phyloP scores from a whole-genome alignment of 2,329 filamentous ascomycete genomes.

The Westerdykella sp. region DNA sequence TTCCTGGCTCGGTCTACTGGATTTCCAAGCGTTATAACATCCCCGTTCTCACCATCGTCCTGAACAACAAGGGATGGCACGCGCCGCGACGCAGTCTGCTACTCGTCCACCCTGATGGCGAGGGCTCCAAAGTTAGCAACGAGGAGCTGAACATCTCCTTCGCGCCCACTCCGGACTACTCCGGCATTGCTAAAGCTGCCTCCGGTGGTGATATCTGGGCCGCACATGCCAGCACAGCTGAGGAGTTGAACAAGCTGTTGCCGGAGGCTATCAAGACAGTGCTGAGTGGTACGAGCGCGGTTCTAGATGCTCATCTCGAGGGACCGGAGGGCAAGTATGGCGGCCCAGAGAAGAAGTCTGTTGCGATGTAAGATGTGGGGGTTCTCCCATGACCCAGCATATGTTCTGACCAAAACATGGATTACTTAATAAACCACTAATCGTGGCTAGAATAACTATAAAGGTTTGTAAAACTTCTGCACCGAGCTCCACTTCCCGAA shows the following conservation, averaged over 20 bases:
- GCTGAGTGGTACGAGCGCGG: constrained; percentile 51
- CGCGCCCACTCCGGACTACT: constrained; percentile 59
- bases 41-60: constrained; percentile 58
- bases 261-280: constrained; percentile 56
- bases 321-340: constrained; percentile 51
- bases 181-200: constrained; percentile 62
- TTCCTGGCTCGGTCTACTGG: constrained; percentile 63
- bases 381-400: neutral
- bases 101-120: constrained; percentile 60
- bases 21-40: constrained; percentile 61
- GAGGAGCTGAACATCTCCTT: constrained; percentile 63
- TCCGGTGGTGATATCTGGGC: constrained; percentile 58
- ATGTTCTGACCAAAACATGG: too few relatives aligned
- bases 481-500: too few relatives aligned
- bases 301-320: constrained; percentile 56
- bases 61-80: constrained; percentile 69
- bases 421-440: too few relatives aligned
- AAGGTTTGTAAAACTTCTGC: too few relatives aligned
- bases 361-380: constrained; percentile 7
- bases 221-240: constrained; percentile 51
- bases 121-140: constrained; percentile 56
- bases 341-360: constrained; percentile 26
- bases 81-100: constrained; percentile 56
- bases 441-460: too few relatives aligned
- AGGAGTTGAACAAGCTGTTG: constrained; percentile 50